These are phyloP conservation scores for Solanum ossicruentum DNA, from an alignment of 257 asterid species.

Conservation along the genomic window DNA sequence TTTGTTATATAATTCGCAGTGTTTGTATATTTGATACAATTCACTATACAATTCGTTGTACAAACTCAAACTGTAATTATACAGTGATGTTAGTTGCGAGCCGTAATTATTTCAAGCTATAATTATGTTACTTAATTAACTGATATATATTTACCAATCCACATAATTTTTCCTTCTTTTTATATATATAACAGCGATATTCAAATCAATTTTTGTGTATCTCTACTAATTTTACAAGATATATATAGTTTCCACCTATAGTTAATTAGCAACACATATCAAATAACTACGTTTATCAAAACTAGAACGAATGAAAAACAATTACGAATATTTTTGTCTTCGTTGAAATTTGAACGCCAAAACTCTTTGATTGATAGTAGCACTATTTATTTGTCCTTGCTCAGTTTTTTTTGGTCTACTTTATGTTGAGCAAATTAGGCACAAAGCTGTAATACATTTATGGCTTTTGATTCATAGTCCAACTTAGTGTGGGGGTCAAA, in stretches of 20 bases:
- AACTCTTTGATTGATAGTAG: neutral
- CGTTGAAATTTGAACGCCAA: neutral
- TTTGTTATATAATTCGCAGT: too few species aligned
- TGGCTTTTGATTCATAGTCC: neutral
- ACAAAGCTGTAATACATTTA: neutral
- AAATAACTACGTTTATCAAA: neutral
- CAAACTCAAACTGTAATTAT: too few species aligned
- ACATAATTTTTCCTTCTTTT: too few species aligned
- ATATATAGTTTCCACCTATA: neutral
- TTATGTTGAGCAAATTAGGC: neutral
- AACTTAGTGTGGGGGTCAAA: neutral
- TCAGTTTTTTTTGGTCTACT: neutral
- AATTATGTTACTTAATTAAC: too few species aligned
- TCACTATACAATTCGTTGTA: too few species aligned
- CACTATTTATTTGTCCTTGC: neutral
- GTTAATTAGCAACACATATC: too few species aligned
- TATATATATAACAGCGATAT: neutral
- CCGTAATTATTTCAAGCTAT: too few species aligned
- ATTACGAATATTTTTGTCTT: neutral
- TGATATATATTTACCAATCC: too few species aligned
- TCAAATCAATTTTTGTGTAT: neutral
- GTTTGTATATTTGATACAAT: too few species aligned
- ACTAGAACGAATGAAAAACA: rapidly evolving
- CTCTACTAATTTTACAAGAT: neutral
- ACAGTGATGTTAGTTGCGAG: too few species aligned